Evolutionary conservation across 495 filamentous ascomycete species (phyloP).

Genomic region (Aspergillus ellipticus): DNA sequence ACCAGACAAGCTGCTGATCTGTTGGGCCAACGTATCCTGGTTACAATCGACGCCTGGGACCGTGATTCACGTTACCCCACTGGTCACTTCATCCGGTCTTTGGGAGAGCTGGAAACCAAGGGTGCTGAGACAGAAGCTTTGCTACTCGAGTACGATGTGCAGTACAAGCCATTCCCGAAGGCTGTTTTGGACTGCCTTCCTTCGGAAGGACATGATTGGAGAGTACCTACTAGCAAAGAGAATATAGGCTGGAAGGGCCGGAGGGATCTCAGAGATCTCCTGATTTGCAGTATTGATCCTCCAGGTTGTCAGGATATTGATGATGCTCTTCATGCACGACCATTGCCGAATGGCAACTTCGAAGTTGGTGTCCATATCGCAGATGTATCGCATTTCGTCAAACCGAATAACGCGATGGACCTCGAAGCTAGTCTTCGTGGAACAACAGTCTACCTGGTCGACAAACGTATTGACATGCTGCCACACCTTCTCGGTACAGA

Average conservation of each 20-base stretch:
- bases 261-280: constrained; percentile 75
- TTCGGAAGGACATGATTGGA: constrained; percentile 89
- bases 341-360: constrained; percentile 86
- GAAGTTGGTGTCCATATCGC: constrained; percentile 99
- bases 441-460: constrained; percentile 95
- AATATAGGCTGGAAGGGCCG: constrained; percentile 83
- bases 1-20: constrained; percentile 86
- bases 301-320: constrained; percentile 97
- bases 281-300: constrained; percentile 97
- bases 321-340: constrained; percentile 85
- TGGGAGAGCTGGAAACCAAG: constrained; percentile 92
- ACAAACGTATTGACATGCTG: constrained; percentile 99
- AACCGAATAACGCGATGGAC: constrained; percentile 96
- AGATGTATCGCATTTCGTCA: constrained; percentile 97
- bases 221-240: constrained; percentile 68
- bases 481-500: constrained; percentile 94
- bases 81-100: constrained; percentile 88
- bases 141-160: constrained; percentile 91
- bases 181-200: constrained; percentile 91
- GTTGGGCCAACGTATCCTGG: constrained; percentile 86
- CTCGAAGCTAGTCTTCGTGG: constrained; percentile 87
- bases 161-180: constrained; percentile 96
- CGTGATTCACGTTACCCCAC: constrained; percentile 85
- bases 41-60: constrained; percentile 94
- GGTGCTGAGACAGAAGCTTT: constrained; percentile 94